phyloP scores from a whole-genome alignment of 1,284 basidiomycete species.

The Dichomitus squalens region DNA sequence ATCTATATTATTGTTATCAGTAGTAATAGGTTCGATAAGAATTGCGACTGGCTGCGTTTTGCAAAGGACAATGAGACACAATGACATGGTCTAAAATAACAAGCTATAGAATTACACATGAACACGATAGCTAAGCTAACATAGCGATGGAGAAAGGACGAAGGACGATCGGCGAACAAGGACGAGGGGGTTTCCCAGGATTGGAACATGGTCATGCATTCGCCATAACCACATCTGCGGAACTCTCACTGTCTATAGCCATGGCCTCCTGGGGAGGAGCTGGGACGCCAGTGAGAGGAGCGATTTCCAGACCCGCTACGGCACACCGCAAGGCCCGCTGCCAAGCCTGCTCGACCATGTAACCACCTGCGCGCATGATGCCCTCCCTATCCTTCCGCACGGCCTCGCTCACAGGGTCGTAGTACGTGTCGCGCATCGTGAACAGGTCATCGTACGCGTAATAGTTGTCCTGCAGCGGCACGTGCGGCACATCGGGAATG shows the following conservation, averaged over 20 bases:
- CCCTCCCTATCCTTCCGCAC: conserved; percentile 77
- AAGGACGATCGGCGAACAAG: no score
- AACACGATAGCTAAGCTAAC: background rate
- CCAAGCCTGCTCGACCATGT: conserved; percentile 84
- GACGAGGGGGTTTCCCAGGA: no score
- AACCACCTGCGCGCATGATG: conserved; percentile 85
- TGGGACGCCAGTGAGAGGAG: conserved; percentile 37
- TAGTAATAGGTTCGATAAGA: background rate
- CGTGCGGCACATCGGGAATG: conserved; percentile 77
- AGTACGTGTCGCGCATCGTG: conserved; percentile 55
- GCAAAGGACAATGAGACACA: background rate
- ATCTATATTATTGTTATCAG: background rate
- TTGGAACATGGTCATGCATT: conserved; percentile 33
- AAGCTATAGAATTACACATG: background rate
- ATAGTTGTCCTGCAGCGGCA: conserved; percentile 74
- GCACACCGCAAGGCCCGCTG: conserved; percentile 79
- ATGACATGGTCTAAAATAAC: background rate
- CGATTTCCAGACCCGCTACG: conserved; percentile 73
- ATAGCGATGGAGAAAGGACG: background rate
- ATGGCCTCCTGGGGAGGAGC: conserved; percentile 13
- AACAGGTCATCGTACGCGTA: conserved; percentile 76
- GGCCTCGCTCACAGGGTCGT: conserved; percentile 74
- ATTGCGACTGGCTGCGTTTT: background rate
- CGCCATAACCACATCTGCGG: conserved; percentile 44
- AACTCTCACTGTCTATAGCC: conserved; percentile 10